Percentiles rank a stretch among this genome's conserved stretches.
Conservation (phyloP, 202 grass and related monocot species). For the Carex sylvatica region DNA sequence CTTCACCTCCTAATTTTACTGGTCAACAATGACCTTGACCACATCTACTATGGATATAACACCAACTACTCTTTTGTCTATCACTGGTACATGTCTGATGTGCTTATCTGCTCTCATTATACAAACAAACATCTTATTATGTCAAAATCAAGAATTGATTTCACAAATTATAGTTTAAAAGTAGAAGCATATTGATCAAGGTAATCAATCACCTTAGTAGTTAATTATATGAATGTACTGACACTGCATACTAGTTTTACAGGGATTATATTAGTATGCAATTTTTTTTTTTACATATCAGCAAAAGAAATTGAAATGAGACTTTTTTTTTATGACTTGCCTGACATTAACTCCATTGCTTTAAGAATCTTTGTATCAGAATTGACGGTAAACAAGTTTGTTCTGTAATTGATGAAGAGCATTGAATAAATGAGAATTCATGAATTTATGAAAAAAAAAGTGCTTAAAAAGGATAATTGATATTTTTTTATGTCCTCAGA, state of each 20-base stretch:
- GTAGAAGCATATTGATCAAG: neutral
- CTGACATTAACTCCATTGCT: slow-evolving; percentile 95
- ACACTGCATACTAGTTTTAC: neutral
- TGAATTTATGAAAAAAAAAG: slow-evolving; percentile 3
- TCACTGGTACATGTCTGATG: slow-evolving; percentile 80
- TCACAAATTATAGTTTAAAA: neutral
- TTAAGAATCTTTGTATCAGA: slow-evolving; percentile 65
- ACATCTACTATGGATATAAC: slow-evolving; percentile 85
- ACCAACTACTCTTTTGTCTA: slow-evolving; percentile 76
- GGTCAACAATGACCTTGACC: slow-evolving; percentile 70
- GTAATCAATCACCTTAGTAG: neutral
- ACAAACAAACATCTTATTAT: neutral
- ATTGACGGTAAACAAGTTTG: slow-evolving; percentile 56
- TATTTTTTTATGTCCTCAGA: neutral
- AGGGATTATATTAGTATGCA: neutral
- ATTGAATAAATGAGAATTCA: neutral
- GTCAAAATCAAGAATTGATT: neutral
- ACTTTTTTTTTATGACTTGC: slow-evolving; percentile 33
- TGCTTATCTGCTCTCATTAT: slow-evolving; percentile 51
- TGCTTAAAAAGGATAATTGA: neutral
- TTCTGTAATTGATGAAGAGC: slow-evolving; percentile 37
- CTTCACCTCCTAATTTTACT: slow-evolving; percentile 80
- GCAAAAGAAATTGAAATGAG: neutral
- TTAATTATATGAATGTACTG: neutral
- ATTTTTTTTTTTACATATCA: neutral